A percentile compares a stretch with the other conserved stretches of the same genome.
Conservation (phyloP, 148 eudicot genomes). For the Oxyria digyna region DNA sequence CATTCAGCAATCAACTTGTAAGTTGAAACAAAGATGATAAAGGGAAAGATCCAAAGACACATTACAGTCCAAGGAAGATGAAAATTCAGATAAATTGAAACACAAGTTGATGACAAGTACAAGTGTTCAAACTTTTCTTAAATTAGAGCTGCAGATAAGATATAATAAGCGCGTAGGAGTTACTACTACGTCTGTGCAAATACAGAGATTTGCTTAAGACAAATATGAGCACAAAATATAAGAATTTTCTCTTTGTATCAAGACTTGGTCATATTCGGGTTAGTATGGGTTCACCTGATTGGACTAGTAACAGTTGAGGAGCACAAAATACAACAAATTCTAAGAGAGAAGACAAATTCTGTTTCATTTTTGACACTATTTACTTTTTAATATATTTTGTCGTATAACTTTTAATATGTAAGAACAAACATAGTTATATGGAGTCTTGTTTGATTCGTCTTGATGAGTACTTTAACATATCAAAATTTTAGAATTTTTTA, state of each 20-base stretch:
- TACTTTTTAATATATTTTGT: too few relatives aligned
- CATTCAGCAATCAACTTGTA: too few relatives aligned
- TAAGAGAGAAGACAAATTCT: background rate
- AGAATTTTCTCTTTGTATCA: background rate
- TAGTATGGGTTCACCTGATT: background rate
- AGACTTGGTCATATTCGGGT: background rate
- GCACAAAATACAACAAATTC: background rate
- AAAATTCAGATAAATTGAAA: background rate
- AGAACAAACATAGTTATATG: too few relatives aligned
- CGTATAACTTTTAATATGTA: too few relatives aligned
- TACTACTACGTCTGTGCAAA: background rate
- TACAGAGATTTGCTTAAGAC: background rate
- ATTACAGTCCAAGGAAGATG: background rate
- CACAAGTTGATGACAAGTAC: background rate
- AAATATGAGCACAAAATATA: background rate
- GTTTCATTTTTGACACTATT: too few relatives aligned
- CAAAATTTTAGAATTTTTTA: too few relatives aligned
- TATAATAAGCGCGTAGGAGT: background rate
- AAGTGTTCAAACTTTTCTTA: background rate
- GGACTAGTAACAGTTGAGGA: background rate
- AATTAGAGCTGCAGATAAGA: background rate
- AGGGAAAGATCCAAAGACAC: background rate
- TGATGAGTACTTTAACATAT: too few relatives aligned
- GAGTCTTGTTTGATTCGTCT: too few relatives aligned
- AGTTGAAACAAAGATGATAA: background rate